phyloP scores from a whole-genome alignment of 1,284 basidiomycete species.

The Tranzscheliella williamsii region DNA sequence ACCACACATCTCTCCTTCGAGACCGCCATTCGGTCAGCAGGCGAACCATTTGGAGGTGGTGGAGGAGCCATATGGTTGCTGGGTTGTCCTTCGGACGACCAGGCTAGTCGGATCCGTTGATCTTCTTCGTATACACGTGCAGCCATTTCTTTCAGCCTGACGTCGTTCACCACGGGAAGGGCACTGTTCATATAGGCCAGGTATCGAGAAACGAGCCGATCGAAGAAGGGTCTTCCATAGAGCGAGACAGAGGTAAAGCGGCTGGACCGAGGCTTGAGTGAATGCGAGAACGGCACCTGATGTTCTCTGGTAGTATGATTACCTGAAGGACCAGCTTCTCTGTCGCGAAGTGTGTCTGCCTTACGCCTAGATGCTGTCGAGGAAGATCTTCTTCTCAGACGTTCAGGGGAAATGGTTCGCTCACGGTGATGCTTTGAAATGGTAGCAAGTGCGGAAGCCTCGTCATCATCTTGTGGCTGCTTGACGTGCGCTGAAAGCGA shows the following conservation, averaged over 20 bases:
- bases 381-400: conserved; percentile 23
- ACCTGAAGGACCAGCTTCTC: too few relatives aligned
- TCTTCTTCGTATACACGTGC: conserved; percentile 22
- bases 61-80: conserved; percentile 21
- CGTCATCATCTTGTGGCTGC: conserved; percentile 26
- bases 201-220: conserved; percentile 27
- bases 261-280: conserved; percentile 20
- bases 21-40: conserved; percentile 7
- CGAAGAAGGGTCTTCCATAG: conserved; percentile 29
- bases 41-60: conserved; percentile 8
- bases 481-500: conserved; percentile 1
- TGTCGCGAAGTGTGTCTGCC: too few relatives aligned
- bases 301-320: too few relatives aligned
- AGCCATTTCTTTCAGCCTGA: conserved; percentile 20
- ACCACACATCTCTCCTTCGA: conserved; percentile 23
- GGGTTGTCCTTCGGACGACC: conserved; percentile 1
- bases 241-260: conserved; percentile 15
- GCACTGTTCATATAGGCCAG: conserved; percentile 37
- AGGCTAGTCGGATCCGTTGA: conserved; percentile 4
- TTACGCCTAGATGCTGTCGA: conserved; percentile 27
- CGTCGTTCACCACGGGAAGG: conserved; percentile 26
- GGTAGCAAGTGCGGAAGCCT: conserved; percentile 21
- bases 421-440: conserved; percentile 18
- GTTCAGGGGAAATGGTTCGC: conserved; percentile 14
- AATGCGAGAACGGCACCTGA: too few relatives aligned